Base-by-base conservation (phyloP, 352 stramenopile genomes). In the Phytophthora brassicae region DNA sequence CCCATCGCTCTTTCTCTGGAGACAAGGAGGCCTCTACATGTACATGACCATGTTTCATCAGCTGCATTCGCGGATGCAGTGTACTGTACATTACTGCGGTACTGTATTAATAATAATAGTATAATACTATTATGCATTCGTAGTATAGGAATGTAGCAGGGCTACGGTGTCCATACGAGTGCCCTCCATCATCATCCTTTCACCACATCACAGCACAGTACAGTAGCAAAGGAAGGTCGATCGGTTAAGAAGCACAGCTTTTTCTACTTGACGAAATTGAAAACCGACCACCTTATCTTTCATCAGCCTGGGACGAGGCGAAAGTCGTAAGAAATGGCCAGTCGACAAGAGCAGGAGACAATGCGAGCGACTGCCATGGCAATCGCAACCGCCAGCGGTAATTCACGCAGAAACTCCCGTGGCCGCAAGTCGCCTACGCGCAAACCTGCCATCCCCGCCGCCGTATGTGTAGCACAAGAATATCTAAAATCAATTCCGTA, bases 371-470 rank as follows among this genome's bases (percentile, higher is more conserved):
- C 52, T n/a, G 60, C 61, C 42, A 58, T 68, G 59, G 52, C 47
- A 17, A 31, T 65, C 11, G 42, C 45, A 8, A 64, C 24, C 20
- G 35, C 35, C 42, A 51, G 26, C 14, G 45, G 36, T 8, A 33
- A n/a, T n/a, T n/a, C 54, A 1, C 42, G 64, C 16, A 70, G 56
- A 9, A 50, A 26, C 39, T 20, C 23, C 16, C 54, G 29, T 38
- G 50, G 42, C 35, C 55, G 50, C 45, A 64, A n/a, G 26, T 6
- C 56, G 24, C 38, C 60, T 23, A 38, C 44, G 44, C 56, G 60
- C 52, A 77, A 72, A 31, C 22, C 65, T 9, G 54, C 65, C 4
- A 49, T 77, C 22, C 61, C 69, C 13, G 52, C 65, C n/a, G 56
- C 69, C 33, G 68, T 75, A 33, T 33, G 55, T 60, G 17, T 20